Percentiles rank a stretch among this genome's conserved stretches.
Conservation (phyloP, 306 rosid genomes). For the Boehmeria nivea region DNA sequence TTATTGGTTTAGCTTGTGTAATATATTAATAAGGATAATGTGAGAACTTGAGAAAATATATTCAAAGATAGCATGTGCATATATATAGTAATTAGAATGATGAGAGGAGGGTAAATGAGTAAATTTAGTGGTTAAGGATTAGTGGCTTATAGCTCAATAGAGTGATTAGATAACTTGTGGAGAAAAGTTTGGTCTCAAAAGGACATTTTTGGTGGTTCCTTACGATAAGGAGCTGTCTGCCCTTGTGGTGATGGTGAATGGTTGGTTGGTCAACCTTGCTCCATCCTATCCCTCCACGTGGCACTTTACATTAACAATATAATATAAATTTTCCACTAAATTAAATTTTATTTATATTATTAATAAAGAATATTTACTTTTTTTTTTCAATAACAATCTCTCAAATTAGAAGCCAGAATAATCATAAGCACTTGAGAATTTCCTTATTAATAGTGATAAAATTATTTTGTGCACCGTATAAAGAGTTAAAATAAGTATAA, state of each 20-base stretch:
- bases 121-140: not conserved
- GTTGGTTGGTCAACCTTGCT: constrained; percentile 7
- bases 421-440: too few relatives aligned
- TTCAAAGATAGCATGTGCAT: not conserved
- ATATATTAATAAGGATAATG: too few relatives aligned
- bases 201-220: constrained; percentile 34
- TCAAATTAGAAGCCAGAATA: too few relatives aligned
- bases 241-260: constrained; percentile 9
- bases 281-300: constrained; percentile 30
- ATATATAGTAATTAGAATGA: not conserved
- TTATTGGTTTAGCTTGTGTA: too few relatives aligned
- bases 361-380: too few relatives aligned
- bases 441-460: too few relatives aligned
- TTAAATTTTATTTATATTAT: too few relatives aligned
- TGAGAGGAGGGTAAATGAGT: constrained; percentile 8
- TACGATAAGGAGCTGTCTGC: constrained; percentile 7
- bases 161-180: constrained; percentile 13
- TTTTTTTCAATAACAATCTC: too few relatives aligned
- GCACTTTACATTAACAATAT: too few relatives aligned
- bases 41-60: not conserved
- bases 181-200: constrained; percentile 24
- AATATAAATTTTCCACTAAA: too few relatives aligned
- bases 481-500: too few relatives aligned
- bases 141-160: not conserved
- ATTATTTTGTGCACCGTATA: too few relatives aligned